These are phyloP conservation scores for Monosporascus sp. DNA, from an alignment of 2,329 filamentous ascomycete species.

Conservation along the genomic window DNA sequence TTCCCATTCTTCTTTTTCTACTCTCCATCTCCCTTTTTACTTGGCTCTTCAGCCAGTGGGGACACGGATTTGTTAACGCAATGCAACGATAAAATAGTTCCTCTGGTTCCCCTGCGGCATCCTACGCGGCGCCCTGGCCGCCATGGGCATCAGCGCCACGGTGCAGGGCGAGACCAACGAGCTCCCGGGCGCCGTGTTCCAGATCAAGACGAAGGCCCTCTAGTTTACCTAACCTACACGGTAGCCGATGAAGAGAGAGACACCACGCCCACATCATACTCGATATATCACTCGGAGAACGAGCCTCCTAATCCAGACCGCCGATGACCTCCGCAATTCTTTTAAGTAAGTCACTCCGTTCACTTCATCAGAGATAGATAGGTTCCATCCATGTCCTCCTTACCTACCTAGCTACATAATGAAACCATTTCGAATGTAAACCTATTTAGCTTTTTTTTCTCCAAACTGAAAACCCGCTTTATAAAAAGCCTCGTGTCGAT, in stretches of 20 bases:
- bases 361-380: no score
- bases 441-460: no score
- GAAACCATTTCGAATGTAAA: no score
- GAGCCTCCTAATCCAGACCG: no score
- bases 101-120: constrained; percentile 94
- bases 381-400: no score
- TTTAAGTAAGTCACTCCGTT: no score
- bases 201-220: constrained; percentile 77
- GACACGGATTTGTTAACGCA: background rate
- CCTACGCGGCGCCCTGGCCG: constrained; percentile 86
- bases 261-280: no score
- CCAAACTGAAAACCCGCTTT: no score
- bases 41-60: background rate
- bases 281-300: no score
- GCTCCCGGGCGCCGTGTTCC: constrained; percentile 84
- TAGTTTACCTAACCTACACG: constrained; percentile 36
- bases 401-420: no score
- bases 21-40: background rate
- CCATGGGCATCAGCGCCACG: constrained; percentile 81
- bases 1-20: constrained; percentile 7
- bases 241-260: background rate
- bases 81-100: constrained; percentile 50
- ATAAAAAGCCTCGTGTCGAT: no score
- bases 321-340: no score
- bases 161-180: constrained; percentile 88